Evolutionary conservation across 805 yeast species (phyloP).

Genomic region (Myxozyma sirexii): DNA sequence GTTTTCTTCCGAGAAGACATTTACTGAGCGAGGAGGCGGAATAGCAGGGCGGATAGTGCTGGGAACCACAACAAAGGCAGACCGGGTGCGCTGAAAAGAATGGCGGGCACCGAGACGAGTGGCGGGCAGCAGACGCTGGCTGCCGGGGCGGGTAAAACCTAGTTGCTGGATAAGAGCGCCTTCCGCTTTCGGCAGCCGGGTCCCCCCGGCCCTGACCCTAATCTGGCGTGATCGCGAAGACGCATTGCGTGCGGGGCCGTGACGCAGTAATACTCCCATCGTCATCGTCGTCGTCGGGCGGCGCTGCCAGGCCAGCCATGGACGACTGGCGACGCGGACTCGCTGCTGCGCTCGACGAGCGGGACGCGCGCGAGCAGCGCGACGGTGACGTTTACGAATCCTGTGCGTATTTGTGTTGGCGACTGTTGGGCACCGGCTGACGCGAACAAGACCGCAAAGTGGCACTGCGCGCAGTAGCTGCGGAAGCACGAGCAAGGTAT

Average conservation of each 20-base stretch:
- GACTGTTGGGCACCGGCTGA: background rate
- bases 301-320: too few relatives aligned
- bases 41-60: background rate
- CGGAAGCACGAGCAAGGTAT: background rate
- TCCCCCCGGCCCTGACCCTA: slow-evolving; percentile 7
- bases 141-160: background rate
- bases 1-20: slow-evolving; percentile 43
- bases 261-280: too few relatives aligned
- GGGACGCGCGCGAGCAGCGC: slow-evolving; percentile 35
- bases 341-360: slow-evolving; percentile 17
- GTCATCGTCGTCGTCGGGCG: too few relatives aligned
- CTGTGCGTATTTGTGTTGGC: slow-evolving; percentile 19
- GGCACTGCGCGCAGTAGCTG: background rate
- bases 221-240: too few relatives aligned
- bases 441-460: background rate
- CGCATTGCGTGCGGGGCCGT: too few relatives aligned
- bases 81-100: background rate
- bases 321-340: slow-evolving; percentile 16
- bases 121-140: background rate
- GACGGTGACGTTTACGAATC: slow-evolving; percentile 29
- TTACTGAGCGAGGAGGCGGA: slow-evolving; percentile 1
- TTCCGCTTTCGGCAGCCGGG: slow-evolving; percentile 13
- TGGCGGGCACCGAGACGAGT: background rate
- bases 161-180: slow-evolving; percentile 5
- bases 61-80: background rate